Conservation (phyloP, 805 yeast genomes). For the Barnettozyma siamensis region DNA sequence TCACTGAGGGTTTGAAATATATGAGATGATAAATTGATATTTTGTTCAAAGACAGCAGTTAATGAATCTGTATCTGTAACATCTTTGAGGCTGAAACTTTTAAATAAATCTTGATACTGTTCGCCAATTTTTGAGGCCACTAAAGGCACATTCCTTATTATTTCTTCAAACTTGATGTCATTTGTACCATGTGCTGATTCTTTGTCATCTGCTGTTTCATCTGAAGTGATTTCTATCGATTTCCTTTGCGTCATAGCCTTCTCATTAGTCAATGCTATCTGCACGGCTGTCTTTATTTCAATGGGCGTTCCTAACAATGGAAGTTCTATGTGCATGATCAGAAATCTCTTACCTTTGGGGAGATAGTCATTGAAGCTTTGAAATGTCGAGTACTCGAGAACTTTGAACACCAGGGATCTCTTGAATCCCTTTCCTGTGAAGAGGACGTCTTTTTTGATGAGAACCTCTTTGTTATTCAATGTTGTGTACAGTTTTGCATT, state of each 20-base stretch:
- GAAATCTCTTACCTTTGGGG: conserved; percentile 49
- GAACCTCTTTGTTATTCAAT: conserved; percentile 48
- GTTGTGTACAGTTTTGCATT: conserved; percentile 42
- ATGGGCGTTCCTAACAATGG: conserved; percentile 42
- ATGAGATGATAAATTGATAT: conserved; percentile 24
- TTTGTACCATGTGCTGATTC: background rate
- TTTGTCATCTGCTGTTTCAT: conserved; percentile 1
- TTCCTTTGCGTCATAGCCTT: conserved; percentile 2
- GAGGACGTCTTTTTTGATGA: conserved; percentile 48
- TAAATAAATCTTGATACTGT: conserved; percentile 35
- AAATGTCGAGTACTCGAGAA: conserved; percentile 43
- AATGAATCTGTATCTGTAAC: conserved; percentile 25
- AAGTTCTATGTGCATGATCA: conserved; percentile 51
- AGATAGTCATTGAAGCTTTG: conserved; percentile 50
- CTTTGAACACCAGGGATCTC: conserved; percentile 36
- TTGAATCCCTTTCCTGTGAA: conserved; percentile 57
- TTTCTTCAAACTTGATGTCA: conserved; percentile 30
- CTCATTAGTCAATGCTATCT: background rate
- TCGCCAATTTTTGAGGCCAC: conserved; percentile 34
- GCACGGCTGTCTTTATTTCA: conserved; percentile 5
- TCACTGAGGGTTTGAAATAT: conserved; percentile 23
- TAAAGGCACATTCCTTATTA: conserved; percentile 34
- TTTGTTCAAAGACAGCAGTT: conserved; percentile 22
- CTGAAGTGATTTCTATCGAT: background rate
- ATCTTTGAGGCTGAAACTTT: conserved; percentile 30